These are phyloP conservation scores for Bassia scoparia DNA, from an alignment of 148 eudicot species.

Conservation along the genomic window DNA sequence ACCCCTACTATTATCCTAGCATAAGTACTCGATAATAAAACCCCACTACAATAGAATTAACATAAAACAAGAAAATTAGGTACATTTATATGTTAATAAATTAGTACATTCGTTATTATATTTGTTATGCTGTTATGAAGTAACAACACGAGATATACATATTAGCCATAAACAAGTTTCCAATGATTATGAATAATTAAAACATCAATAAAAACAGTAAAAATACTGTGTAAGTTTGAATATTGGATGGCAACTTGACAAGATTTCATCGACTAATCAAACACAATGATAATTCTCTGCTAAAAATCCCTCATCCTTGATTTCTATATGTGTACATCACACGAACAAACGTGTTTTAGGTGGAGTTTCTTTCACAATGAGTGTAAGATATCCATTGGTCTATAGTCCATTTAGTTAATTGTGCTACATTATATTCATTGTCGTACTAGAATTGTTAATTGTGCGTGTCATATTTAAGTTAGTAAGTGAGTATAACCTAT, in stretches of 20 bases:
- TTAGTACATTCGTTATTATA: conserved; percentile 19
- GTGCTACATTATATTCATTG: too few relatives aligned
- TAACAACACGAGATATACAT: background rate
- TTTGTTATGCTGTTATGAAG: conserved; percentile 10
- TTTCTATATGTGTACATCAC: background rate
- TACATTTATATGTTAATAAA: background rate
- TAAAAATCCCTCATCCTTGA: background rate
- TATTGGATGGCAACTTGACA: conserved; percentile 14
- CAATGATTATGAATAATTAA: background rate
- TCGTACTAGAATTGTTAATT: too few relatives aligned
- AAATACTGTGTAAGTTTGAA: conserved; percentile 10
- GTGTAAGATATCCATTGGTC: too few relatives aligned
- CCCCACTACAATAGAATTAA: too few relatives aligned
- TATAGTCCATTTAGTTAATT: too few relatives aligned
- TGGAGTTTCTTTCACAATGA: background rate
- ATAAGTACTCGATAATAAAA: background rate
- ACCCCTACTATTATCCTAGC: background rate
- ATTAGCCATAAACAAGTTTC: background rate
- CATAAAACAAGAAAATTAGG: too few relatives aligned
- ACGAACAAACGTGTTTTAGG: background rate
- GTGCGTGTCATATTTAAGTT: too few relatives aligned
- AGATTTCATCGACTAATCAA: background rate
- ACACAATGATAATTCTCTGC: background rate
- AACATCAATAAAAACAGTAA: conserved; percentile 13
- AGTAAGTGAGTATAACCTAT: too few relatives aligned